Conservation (phyloP, 768 basidiomycete genomes). For the Suillus cothurnatus region DNA sequence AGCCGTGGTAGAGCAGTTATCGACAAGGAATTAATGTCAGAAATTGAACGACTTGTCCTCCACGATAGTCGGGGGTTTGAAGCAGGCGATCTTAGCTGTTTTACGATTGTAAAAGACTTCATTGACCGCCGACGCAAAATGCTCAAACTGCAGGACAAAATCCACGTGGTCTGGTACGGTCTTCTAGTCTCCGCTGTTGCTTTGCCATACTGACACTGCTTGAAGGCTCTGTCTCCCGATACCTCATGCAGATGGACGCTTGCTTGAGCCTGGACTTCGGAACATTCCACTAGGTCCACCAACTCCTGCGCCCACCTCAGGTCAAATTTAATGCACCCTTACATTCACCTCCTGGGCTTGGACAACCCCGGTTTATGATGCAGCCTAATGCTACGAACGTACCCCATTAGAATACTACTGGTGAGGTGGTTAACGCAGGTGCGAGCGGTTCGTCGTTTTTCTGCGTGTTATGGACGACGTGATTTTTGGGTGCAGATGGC, state of each 20-base stretch:
- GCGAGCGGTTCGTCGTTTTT: too few relatives aligned
- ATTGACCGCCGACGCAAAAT: constrained; percentile 12
- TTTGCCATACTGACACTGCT: neutral
- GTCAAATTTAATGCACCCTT: too few relatives aligned
- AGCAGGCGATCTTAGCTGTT: constrained; percentile 9
- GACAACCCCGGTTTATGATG: too few relatives aligned
- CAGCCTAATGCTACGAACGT: too few relatives aligned
- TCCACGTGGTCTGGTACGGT: constrained; percentile 20
- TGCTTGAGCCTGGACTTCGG: too few relatives aligned
- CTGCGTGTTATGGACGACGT: too few relatives aligned
- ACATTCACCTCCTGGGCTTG: too few relatives aligned
- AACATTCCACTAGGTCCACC: too few relatives aligned
- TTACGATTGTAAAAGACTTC: constrained; percentile 12
- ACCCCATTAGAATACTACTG: too few relatives aligned
- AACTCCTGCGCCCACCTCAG: neutral
- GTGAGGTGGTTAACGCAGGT: too few relatives aligned
- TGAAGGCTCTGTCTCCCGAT: constrained; percentile 11
- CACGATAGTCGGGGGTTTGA: constrained; percentile 20
- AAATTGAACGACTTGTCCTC: constrained; percentile 19
- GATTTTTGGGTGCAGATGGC: too few relatives aligned
- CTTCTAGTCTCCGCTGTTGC: neutral
- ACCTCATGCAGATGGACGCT: constrained; percentile 9
- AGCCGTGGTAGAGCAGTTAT: constrained; percentile 17
- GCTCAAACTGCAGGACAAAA: constrained; percentile 13
- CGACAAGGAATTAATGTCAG: constrained; percentile 13